phyloP scores from a whole-genome alignment of 768 basidiomycete species.

The Austroboletus festivus region DNA sequence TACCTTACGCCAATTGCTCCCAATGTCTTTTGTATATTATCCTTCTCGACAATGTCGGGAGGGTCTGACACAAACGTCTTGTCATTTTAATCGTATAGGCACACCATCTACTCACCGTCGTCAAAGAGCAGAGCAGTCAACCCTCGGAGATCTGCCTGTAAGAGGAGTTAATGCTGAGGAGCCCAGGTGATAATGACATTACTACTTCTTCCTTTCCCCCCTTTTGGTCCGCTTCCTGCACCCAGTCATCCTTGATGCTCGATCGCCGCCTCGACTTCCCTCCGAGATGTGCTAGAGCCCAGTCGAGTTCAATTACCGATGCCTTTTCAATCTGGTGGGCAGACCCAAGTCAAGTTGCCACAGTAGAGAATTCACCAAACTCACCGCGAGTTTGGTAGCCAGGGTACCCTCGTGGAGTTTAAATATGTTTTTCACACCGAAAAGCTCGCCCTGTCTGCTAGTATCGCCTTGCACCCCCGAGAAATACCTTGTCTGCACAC shows the following conservation, averaged over 20 bases:
- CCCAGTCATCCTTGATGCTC: conserved; percentile 37
- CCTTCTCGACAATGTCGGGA: conserved; percentile 39
- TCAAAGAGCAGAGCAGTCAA: conserved; percentile 68
- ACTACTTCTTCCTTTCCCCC: conserved; percentile 37
- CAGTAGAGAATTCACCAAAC: conserved; percentile 13
- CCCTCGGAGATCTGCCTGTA: conserved; percentile 54
- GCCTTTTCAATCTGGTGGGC: conserved; percentile 72
- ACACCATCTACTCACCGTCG: conserved; percentile 44
- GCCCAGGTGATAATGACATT: not conserved
- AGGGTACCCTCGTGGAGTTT: conserved; percentile 65
- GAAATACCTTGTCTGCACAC: conserved; percentile 81
- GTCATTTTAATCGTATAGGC: not conserved
- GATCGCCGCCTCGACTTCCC: conserved; percentile 36
- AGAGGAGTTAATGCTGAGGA: too few species aligned
- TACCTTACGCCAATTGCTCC: conserved; percentile 64
- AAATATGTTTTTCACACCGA: conserved; percentile 85
- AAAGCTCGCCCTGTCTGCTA: conserved; percentile 73
- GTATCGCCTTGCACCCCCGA: conserved; percentile 80
- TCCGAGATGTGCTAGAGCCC: conserved; percentile 73
- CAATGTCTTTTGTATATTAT: conserved; percentile 54
- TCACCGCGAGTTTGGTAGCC: conserved; percentile 71
- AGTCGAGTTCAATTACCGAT: conserved; percentile 69
- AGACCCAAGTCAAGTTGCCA: not conserved
- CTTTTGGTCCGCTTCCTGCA: conserved; percentile 44
- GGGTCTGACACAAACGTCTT: conserved; percentile 30